Evolutionary conservation across 192 early-diverging fungal species (phyloP).

Genomic region (Obelidium mucronatum): DNA sequence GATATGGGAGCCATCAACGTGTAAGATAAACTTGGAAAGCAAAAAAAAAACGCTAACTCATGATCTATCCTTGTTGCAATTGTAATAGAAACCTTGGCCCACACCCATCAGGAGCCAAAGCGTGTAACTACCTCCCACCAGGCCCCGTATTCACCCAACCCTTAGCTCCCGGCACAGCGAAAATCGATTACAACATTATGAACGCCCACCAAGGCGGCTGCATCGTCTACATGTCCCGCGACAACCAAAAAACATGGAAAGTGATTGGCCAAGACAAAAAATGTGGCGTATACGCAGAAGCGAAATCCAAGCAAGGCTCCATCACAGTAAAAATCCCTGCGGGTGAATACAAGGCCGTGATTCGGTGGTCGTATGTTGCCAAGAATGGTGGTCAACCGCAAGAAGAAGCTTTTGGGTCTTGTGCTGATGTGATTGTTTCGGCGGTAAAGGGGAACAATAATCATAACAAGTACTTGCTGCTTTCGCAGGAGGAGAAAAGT

Average conservation of each 20-base stretch:
- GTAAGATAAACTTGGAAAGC: too few species aligned
- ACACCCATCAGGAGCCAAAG: not conserved
- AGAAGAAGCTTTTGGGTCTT: slow-evolving; percentile 2
- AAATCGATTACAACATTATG: slow-evolving; percentile 13
- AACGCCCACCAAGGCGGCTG: slow-evolving; percentile 15
- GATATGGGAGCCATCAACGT: slow-evolving; percentile 21
- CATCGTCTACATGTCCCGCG: slow-evolving; percentile 1
- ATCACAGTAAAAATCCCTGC: slow-evolving; percentile 1
- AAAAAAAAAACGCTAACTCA: too few species aligned
- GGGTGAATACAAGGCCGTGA: too few species aligned
- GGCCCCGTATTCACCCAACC: slow-evolving; percentile 13
- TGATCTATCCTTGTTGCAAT: too few species aligned
- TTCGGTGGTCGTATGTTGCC: too few species aligned
- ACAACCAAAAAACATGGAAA: slow-evolving; percentile 18
- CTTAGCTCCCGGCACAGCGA: not conserved
- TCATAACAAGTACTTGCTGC: not conserved
- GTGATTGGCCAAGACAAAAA: not conserved
- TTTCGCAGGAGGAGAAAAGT: not conserved
- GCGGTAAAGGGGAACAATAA: not conserved
- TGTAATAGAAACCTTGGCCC: slow-evolving; percentile 13
- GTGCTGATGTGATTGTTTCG: not conserved
- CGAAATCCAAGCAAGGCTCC: not conserved
- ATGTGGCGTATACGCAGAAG: not conserved
- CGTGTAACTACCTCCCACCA: slow-evolving; percentile 11
- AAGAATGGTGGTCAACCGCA: too few species aligned